A percentile compares a stretch with the other conserved stretches of the same genome.
phyloP scores from a whole-genome alignment of 352 stramenopile species.

The Phytophthora cryptogea region DNA sequence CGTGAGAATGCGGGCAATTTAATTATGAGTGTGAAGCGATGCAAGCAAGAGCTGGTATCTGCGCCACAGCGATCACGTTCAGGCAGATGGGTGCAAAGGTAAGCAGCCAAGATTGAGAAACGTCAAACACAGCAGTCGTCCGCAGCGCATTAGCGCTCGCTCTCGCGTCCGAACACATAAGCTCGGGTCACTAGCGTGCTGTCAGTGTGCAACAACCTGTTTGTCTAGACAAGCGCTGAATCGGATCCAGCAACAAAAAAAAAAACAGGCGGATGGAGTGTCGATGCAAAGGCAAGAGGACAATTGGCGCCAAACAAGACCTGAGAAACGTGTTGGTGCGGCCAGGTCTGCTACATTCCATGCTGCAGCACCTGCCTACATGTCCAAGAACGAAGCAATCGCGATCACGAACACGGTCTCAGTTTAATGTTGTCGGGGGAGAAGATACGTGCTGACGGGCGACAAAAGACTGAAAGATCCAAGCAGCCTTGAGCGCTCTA shows the following conservation, averaged over 20 bases:
- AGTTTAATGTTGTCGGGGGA: conserved; percentile 3
- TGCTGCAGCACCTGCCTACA: not conserved
- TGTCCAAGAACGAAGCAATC: not conserved
- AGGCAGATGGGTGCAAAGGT: conserved; percentile 15
- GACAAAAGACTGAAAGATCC: not conserved
- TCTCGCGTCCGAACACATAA: conserved; percentile 17
- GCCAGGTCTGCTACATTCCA: not conserved
- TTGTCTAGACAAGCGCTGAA: conserved; percentile 3
- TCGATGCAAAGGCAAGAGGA: conserved; percentile 19
- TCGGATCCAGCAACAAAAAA: conserved; percentile 5
- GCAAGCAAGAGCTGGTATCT: conserved; percentile 5
- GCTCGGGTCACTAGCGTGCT: conserved; percentile 5
- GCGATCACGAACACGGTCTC: not conserved
- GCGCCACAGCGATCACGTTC: conserved; percentile 2
- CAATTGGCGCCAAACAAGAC: not conserved
- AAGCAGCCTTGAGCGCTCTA: not conserved
- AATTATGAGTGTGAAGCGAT: conserved; percentile 5
- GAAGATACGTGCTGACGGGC: conserved; percentile 2
- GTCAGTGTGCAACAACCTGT: not conserved
- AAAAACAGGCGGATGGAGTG: conserved; percentile 4
- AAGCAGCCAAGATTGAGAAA: conserved; percentile 15
- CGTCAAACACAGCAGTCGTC: conserved; percentile 13
- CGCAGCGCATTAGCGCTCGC: not conserved
- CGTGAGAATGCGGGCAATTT: conserved; percentile 14
- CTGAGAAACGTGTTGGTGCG: not conserved